A percentile compares a stretch with the other conserved stretches of the same genome.
These are phyloP conservation scores for Chlorella vulgaris DNA, from an alignment of 139 green algal species.

Conservation along the genomic window DNA sequence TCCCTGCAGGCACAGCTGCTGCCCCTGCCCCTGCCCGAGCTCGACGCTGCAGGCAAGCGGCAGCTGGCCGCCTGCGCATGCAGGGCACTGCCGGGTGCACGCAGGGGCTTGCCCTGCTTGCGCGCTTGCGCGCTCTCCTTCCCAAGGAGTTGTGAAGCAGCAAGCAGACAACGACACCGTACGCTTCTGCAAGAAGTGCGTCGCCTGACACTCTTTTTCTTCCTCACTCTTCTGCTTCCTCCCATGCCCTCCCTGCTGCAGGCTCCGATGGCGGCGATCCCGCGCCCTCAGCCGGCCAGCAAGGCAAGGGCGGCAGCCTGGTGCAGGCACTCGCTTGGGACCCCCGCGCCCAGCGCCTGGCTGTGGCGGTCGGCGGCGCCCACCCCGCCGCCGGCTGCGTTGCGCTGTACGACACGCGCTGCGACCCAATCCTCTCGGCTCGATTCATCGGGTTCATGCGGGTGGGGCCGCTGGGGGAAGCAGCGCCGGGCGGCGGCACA, in stretches of 20 bases:
- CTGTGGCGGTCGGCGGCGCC: constrained; percentile 20
- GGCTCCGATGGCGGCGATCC: too few species aligned
- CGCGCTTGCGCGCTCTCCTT: too few species aligned
- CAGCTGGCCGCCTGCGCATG: neutral
- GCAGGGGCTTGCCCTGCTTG: too few species aligned
- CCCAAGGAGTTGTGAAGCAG: too few species aligned
- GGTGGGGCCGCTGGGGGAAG: neutral
- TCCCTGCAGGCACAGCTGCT: constrained; percentile 43
- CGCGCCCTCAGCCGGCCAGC: too few species aligned
- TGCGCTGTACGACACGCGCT: constrained; percentile 40
- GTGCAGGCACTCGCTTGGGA: constrained; percentile 35
- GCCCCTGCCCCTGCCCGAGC: constrained; percentile 37
- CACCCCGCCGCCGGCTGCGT: constrained; percentile 34
- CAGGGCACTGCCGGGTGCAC: too few species aligned
- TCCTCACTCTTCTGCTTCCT: too few species aligned
- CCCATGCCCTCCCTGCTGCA: too few species aligned
- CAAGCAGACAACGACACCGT: too few species aligned
- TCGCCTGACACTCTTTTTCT: too few species aligned
- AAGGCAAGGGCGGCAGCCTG: neutral
- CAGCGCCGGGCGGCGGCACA: neutral
- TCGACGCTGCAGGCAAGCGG: neutral
- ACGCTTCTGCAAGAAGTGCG: too few species aligned
- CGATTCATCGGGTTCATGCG: constrained; percentile 37
- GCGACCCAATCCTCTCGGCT: constrained; percentile 35
- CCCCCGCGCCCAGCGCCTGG: constrained; percentile 28